phyloP scores from a whole-genome alignment of 257 asterid species.

The Scutellaria baicalensis region DNA sequence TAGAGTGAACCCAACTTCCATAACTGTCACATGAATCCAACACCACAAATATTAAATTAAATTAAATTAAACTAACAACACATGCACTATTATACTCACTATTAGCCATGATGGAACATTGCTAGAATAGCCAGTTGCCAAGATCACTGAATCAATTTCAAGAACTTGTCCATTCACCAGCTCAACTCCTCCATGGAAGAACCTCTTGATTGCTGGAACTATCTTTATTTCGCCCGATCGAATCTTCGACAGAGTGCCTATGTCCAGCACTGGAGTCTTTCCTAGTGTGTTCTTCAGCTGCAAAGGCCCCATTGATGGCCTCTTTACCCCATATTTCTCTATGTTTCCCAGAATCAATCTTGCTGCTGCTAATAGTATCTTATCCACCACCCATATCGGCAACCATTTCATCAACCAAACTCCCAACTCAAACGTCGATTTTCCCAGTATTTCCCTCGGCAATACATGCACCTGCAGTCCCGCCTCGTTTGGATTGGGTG shows the following conservation, averaged over 20 bases:
- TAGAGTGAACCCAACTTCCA: conserved; percentile 54
- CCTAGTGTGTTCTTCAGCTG: conserved; percentile 66
- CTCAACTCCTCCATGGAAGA: conserved; percentile 50
- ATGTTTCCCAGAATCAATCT: conserved; percentile 54
- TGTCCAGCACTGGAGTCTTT: conserved; percentile 82
- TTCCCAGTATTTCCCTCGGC: conserved; percentile 72
- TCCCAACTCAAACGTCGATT: conserved; percentile 64
- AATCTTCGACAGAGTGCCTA: conserved; percentile 62
- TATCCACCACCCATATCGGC: conserved; percentile 65
- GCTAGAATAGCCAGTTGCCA: conserved; percentile 90
- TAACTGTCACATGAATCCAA: conserved; percentile 52
- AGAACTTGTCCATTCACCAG: conserved; percentile 44
- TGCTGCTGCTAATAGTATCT: conserved; percentile 38
- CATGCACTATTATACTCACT: conserved; percentile 35
- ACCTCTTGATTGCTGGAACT: conserved; percentile 64
- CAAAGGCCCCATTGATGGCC: conserved; percentile 66
- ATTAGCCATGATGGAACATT: conserved; percentile 92
- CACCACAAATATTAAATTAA: background rate
- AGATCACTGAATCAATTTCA: conserved; percentile 58
- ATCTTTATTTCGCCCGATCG: conserved; percentile 62
- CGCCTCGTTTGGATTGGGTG: too few species aligned
- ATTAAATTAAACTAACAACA: background rate
- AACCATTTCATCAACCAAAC: conserved; percentile 59
- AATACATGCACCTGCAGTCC: conserved; percentile 67
- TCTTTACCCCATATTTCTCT: conserved; percentile 55